Conservation (phyloP, 768 basidiomycete species). For the Auriscalpium vulgare region DNA sequence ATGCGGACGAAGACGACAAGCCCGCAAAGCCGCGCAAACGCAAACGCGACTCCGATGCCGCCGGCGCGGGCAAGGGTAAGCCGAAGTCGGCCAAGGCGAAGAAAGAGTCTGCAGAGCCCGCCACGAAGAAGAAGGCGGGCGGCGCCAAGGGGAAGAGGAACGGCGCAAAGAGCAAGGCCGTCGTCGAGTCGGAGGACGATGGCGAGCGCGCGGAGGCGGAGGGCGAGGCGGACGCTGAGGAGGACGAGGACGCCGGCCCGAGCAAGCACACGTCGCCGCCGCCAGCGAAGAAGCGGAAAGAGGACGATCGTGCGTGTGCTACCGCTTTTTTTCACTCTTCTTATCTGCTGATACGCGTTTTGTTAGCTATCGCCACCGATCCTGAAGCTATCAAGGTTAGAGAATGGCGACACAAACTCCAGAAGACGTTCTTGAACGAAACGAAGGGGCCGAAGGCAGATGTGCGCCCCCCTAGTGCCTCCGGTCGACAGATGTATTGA, state of each 20-base stretch:
- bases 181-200: conserved; percentile 63
- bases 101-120: conserved; percentile 31
- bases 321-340: neutral
- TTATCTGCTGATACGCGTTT: neutral
- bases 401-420: conserved; percentile 88
- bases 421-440: conserved; percentile 74
- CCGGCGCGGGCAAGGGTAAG: conserved; percentile 28
- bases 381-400: conserved; percentile 68
- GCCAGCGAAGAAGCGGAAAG: conserved; percentile 59
- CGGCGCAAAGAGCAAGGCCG: conserved; percentile 51
- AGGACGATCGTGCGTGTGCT: conserved; percentile 44
- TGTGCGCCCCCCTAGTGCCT: conserved; percentile 31
- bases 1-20: conserved; percentile 32
- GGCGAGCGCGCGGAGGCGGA: conserved; percentile 36
- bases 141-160: conserved; percentile 43
- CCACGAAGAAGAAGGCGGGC: conserved; percentile 27
- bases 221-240: conserved; percentile 23
- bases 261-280: conserved; percentile 52
- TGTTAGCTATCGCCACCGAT: conserved; percentile 42
- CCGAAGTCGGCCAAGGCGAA: conserved; percentile 36
- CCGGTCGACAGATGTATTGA: neutral
- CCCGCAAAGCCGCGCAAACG: conserved; percentile 40
- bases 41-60: conserved; percentile 54
- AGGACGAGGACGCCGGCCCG: conserved; percentile 32
- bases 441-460: conserved; percentile 58